Evolutionary conservation across 2,329 filamentous ascomycete genomes (phyloP), one percentile per base, ranked within the genome.

Genomic region (Cercospora sp.): DNA sequence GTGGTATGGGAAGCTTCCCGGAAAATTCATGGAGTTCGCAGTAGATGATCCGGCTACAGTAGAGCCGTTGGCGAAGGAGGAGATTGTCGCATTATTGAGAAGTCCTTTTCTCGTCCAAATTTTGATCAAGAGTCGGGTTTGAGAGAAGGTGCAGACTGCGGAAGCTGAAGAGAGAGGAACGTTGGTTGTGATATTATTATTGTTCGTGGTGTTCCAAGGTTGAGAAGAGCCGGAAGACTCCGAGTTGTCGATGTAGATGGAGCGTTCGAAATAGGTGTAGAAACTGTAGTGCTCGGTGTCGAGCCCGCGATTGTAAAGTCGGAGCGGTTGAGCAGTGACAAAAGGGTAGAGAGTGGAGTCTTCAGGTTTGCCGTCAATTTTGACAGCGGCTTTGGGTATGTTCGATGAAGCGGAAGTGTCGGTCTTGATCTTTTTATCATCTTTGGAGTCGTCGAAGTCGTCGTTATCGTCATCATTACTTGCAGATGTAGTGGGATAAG

Each of bases 261-360:
- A 91, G 72, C 93, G 92, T 80, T 93, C 89, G 79, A 91, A 98
- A 83, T 97, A 96, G 0, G 87, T 91, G 81, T 97, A 97, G 81
- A 97, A 97, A 18, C 45, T 93, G 79, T 96, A 97, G 80, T 97
- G 93, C 79, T 98, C 94, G 0, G 90, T 90, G 1, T 86, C 82
- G 30, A 91, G 83, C 18, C 91, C 93, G 21, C 93, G 91, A 78
- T 98, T 92, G 79, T 90, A 98, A 0, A 98, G 86, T 1, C 91
- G 88, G 12, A 98, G 83, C 0, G 93, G 94, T 75, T 98, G 95
- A 68, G 82, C 81, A 0, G 84, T 81, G 0, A 91, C 87, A 7
- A 86, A 83, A 0, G 93, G 91, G 57, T 95, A 87, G 70, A 97
- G 83, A 9, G 86, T 86, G 2, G 92, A 91, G 0, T 90, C 82